Evolutionary conservation across 495 filamentous ascomycete species (phyloP), one percentile per base, ranked within the genome.

Genomic region (Lentithecium fluviatile): DNA sequence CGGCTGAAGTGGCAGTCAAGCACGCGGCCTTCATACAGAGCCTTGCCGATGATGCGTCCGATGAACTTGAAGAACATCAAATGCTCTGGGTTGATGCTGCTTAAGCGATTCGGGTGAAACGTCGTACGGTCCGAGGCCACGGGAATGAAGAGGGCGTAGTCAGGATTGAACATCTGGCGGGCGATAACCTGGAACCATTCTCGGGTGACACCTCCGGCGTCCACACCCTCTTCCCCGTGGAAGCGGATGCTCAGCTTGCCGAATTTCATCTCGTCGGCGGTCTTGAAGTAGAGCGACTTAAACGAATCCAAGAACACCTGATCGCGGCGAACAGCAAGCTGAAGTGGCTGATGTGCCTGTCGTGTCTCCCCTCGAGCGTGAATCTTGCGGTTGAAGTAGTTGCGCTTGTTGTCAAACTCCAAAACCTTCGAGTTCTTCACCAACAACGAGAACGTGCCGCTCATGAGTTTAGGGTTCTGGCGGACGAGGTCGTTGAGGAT

Each of bases 151-250:
- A 99, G 80, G 47, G 91, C 94, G 71, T 97, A 99, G 74, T 95
- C 92, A 49, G 95, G 88, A 76, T 99, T 95, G 74, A 99, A 99
- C 95, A 99, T 99, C 70, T 97, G 95, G 52, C 92, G 81, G 12
- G 94, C 85, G 65, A 99, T 88, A 40, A 96, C 95, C 72, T 96
- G 92, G 81, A 99, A 99, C 94, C 94, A 99, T 80, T 99, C 94
- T 72, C 94, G 85, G 52, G 94, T 97, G 45, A 99, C 94, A 76
- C 94, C 94, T 58, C 94, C 94, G 32, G 94, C 94, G 77, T 99
- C 94, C 52, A 99, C 91, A 69, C 94, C 94, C 71, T 99, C 94
- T 77, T 99, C 94, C 20, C 90, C 90, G 69, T 91, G 88, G 83
- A 99, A 99, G 51, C 94, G 87, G 61, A 99, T 95, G 72, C 90